Base-by-base conservation (phyloP, 371 early-diverging fungal genomes). In the Quaeritorhiza haematococci region DNA sequence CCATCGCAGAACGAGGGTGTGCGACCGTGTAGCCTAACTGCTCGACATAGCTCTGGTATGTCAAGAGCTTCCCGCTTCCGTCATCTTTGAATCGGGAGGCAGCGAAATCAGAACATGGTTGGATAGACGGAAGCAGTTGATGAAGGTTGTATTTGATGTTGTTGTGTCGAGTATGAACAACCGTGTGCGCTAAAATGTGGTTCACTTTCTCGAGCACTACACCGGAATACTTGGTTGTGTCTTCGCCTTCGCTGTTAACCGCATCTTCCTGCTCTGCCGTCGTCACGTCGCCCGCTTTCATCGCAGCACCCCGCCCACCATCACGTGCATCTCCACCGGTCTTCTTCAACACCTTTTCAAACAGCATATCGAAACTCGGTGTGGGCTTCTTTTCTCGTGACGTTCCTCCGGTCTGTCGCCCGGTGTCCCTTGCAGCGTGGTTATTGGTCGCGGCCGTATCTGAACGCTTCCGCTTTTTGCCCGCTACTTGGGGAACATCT, bases 131-230 rank as follows among this genome's bases (percentile, higher is more conserved):
- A 3, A 19, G 15, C 28, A 66, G 21, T 3, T 34, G 17, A 15
- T 51, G 45, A 6, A 53, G 10, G 13, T 53, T 26, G 45, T 72
- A 75, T 29, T 58, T 63, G 3, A 52, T 26, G 34, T 61, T 44
- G 58, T 72, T 75, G 51, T 72, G 72, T 19, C 58, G 56, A 1
- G 75, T 75, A 19, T 41, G 26, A 0, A 67, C 51, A 0, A 75
- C 54, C 6, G 49, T 58, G 23, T 69, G 61, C 7, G 32, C 10
- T 2, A 69, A 60, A 35, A 66, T n/a, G 8, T 50, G 26, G 29
- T 55, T 58, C 42, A 71, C 32, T 21, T 64, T 33, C 3, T 5
- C 49, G 8, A 59, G 28, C 17, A 56, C 33, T 32, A 6, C 34
- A 19, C 13, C 7, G 8, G 49, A 8, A 44, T 19, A 53, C 15